A percentile compares a stretch with the other conserved stretches of the same genome.
These are phyloP conservation scores for Vicia sativa DNA, from an alignment of 306 rosid genomes.

Conservation along the genomic window DNA sequence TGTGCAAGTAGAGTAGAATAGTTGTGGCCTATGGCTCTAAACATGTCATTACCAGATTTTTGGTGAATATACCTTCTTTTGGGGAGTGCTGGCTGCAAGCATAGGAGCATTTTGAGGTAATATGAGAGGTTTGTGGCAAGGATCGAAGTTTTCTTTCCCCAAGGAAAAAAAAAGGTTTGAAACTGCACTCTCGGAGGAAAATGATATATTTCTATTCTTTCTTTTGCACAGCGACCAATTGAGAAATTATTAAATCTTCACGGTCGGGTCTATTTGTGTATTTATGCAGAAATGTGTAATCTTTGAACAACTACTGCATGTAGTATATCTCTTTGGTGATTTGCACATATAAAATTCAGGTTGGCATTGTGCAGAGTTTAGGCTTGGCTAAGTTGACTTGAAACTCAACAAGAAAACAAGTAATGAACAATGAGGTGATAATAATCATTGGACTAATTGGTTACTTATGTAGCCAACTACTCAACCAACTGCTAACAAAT, in stretches of 20 bases:
- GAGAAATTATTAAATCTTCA: constrained; percentile 30
- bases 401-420: too few species aligned
- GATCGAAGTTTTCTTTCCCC: constrained; percentile 11
- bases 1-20: constrained; percentile 77
- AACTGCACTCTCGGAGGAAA: not conserved
- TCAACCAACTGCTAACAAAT: too few species aligned
- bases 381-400: constrained; percentile 13
- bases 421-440: too few species aligned
- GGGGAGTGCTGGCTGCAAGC: constrained; percentile 32
- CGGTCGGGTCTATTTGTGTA: not conserved
- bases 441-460: too few species aligned
- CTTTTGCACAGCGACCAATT: constrained; percentile 8
- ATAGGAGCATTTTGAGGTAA: constrained; percentile 33
- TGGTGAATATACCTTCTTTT: constrained; percentile 29
- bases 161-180: constrained; percentile 5
- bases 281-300: not conserved
- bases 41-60: constrained; percentile 23
- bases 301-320: constrained; percentile 20
- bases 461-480: too few species aligned
- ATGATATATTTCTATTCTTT: constrained; percentile 8
- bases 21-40: constrained; percentile 30
- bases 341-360: not conserved
- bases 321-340: constrained; percentile 1
- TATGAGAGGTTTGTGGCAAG: constrained; percentile 29
- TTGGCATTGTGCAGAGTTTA: not conserved